Conservation (phyloP, 2,329 filamentous ascomycete genomes). For the Claviceps cyperi region DNA sequence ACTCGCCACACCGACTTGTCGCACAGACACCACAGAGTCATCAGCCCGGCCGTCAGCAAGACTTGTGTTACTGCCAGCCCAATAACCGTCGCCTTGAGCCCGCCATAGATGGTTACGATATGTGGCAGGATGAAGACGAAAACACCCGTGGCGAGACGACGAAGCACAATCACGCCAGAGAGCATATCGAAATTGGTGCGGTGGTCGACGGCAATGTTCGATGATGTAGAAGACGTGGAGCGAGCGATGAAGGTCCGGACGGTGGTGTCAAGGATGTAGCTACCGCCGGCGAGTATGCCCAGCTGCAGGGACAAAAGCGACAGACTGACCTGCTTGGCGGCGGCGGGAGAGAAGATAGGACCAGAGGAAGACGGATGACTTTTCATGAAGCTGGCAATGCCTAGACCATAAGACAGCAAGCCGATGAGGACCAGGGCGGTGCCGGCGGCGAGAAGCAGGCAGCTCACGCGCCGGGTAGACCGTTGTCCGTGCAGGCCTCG, state of each 20-base stretch:
- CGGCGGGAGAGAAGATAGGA: slow-evolving; percentile 14
- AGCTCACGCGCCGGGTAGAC: slow-evolving; percentile 20
- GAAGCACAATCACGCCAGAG: slow-evolving; percentile 25
- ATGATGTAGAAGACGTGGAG: slow-evolving; percentile 35
- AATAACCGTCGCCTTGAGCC: slow-evolving; percentile 24
- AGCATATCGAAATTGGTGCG: slow-evolving; percentile 35
- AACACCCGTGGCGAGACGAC: slow-evolving; percentile 25
- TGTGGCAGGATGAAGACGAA: slow-evolving; percentile 29
- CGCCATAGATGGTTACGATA: slow-evolving; percentile 18
- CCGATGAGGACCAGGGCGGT: slow-evolving; percentile 25
- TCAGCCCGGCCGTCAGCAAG: slow-evolving; percentile 20
- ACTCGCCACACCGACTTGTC: slow-evolving; percentile 26
- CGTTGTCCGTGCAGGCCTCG: slow-evolving; percentile 15
- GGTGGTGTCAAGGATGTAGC: slow-evolving; percentile 25
- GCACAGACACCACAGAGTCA: slow-evolving; percentile 25
- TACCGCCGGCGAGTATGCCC: slow-evolving; percentile 31
- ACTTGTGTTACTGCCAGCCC: slow-evolving; percentile 29
- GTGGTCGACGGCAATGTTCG: slow-evolving; percentile 29
- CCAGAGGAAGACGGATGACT: slow-evolving; percentile 8
- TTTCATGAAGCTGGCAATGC: slow-evolving; percentile 18
- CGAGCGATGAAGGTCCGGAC: slow-evolving; percentile 27
- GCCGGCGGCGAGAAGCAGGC: slow-evolving; percentile 22
- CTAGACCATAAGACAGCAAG: slow-evolving; percentile 30
- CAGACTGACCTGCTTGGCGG: slow-evolving; percentile 18
- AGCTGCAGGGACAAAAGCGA: slow-evolving; percentile 30